Evolutionary conservation across 805 yeast genomes (phyloP), one percentile per base, ranked within the genome.

Genomic region (Grigorovia jiainica): DNA sequence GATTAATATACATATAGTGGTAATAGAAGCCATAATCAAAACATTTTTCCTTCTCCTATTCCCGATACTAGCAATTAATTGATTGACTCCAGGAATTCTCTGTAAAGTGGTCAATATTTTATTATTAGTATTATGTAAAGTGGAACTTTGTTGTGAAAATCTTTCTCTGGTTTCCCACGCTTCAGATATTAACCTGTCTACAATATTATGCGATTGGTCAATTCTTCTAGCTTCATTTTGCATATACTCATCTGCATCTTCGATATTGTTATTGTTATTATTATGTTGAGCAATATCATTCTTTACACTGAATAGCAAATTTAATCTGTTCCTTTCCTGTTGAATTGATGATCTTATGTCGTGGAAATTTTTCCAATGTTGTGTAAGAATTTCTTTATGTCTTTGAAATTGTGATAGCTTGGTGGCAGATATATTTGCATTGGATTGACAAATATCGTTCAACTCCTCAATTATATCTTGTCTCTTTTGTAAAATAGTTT

Each of bases 151-250:
- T 38, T 79, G 70, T 36, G 73, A 50, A 41, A 92, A 72, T 54
- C 85, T 94, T 46, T 89, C 97, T 44, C 97, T 70, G 0, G 97
- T 87, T 50, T 83, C 85, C 64, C 76, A 82, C 1, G 96, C 97
- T 57, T 82, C 89, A n/a, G 74, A 73, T 31, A 90, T 71, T 44
- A 92, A 67, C 35, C 82, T 66, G 57, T 92, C 97, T 13, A 95
- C 85, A 40, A 87, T 67, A 34, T 72, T 70, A 57, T 87, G 79
- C 34, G 92, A 78, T 40, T 71, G 70, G 49, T 84, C 85, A 16
- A 82, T 82, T 39, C 95, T 68, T 31, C 73, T 67, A 7, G 86
- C 63, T 62, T 90, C 98, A 44, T 82, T 79, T 43, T 82, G 70
- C 58, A 85, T 78, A 59, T 90, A 90, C 47, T 78, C 84, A 47